Evolutionary conservation across 129 eudicot genomes (phyloP).

Genomic region (Flaveria trinervia): DNA sequence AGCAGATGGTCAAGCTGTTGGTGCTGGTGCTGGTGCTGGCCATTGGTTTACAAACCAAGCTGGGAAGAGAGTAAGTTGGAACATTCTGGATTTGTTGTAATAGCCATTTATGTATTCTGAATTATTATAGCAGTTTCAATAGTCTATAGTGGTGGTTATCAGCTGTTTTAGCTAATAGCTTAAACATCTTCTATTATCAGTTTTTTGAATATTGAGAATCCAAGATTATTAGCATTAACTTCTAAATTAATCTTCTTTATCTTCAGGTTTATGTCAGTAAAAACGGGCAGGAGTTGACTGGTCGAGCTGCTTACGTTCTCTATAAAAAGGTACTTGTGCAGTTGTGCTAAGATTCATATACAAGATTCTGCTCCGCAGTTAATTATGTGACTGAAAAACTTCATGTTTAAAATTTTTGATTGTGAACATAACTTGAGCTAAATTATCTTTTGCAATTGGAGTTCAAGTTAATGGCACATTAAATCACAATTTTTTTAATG

Average conservation of each 20-base stretch:
- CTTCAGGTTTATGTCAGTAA: slow-evolving; percentile 73
- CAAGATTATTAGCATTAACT: background rate
- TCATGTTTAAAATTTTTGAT: background rate
- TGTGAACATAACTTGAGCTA: background rate
- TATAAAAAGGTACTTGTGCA: slow-evolving; percentile 61
- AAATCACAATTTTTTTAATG: background rate
- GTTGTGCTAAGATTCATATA: background rate
- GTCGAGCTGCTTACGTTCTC: slow-evolving; percentile 66
- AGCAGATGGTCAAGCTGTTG: slow-evolving; percentile 54
- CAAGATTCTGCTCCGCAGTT: too few relatives aligned
- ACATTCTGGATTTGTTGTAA: background rate
- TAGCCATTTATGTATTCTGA: background rate
- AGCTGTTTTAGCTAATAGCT: slow-evolving; percentile 2
- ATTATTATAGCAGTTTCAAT: background rate
- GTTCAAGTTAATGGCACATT: background rate
- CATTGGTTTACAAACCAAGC: slow-evolving; percentile 66
- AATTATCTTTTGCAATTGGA: background rate
- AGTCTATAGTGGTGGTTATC: background rate
- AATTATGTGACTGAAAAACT: background rate
- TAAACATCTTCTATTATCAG: background rate
- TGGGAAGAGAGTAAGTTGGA: slow-evolving; percentile 71
- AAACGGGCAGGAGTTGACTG: slow-evolving; percentile 71
- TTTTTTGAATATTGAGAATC: background rate
- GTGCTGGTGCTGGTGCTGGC: slow-evolving; percentile 31
- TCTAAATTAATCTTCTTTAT: background rate